Conservation (phyloP, 768 basidiomycete species). For the Kwoniella dejecticola region DNA sequence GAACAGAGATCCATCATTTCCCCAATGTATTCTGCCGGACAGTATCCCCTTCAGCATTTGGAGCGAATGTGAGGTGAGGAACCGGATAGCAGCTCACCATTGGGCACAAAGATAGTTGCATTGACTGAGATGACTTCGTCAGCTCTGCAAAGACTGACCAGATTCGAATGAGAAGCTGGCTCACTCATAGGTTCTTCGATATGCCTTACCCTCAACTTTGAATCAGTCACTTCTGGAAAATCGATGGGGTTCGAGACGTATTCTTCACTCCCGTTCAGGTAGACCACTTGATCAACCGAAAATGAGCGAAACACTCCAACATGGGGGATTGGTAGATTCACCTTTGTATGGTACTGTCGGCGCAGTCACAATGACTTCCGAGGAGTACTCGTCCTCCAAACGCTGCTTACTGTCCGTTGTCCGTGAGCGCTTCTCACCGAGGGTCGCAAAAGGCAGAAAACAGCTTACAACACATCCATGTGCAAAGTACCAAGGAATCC, state of each 20-base stretch:
- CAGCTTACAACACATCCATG: slow-evolving; percentile 62
- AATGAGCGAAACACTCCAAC: too few relatives aligned
- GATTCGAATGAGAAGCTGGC: slow-evolving; percentile 1
- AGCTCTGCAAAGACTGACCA: too few relatives aligned
- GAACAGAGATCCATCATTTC: slow-evolving; percentile 95
- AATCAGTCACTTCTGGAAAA: slow-evolving; percentile 81
- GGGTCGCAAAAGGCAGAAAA: background rate
- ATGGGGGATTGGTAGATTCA: too few relatives aligned
- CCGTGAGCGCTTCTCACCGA: too few relatives aligned
- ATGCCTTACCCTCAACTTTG: slow-evolving; percentile 62
- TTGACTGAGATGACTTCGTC: slow-evolving; percentile 65
- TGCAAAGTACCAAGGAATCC: slow-evolving; percentile 95
- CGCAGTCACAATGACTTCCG: slow-evolving; percentile 90
- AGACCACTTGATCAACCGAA: too few relatives aligned
- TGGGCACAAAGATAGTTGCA: slow-evolving; percentile 90
- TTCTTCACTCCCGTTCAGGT: slow-evolving; percentile 65
- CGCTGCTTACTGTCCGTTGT: slow-evolving; percentile 67
- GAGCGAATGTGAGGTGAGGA: background rate
- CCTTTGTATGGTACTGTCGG: slow-evolving; percentile 94
- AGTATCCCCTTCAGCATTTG: background rate
- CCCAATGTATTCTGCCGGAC: slow-evolving; percentile 75
- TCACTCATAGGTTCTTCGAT: slow-evolving; percentile 78
- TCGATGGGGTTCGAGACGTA: slow-evolving; percentile 88
- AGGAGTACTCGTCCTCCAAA: slow-evolving; percentile 93
- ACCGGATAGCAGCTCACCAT: slow-evolving; percentile 62